Evolutionary conservation across 495 filamentous ascomycete genomes (phyloP).

Genomic region (Echria macrotheca): DNA sequence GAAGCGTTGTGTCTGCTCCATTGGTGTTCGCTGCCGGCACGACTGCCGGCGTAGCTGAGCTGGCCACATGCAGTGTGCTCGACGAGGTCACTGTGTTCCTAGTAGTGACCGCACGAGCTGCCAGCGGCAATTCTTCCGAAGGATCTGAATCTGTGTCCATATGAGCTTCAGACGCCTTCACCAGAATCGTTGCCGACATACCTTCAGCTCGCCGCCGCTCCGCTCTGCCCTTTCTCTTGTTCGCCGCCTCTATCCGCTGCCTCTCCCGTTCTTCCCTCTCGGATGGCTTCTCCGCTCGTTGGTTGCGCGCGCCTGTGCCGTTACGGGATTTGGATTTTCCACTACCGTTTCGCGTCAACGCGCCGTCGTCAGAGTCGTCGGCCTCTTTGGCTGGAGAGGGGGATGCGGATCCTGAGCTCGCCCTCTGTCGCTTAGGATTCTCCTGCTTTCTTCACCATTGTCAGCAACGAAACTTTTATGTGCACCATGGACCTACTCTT

Average conservation of each 20-base stretch:
- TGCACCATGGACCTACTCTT: conserved; percentile 62
- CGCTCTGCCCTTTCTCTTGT: conserved; percentile 67
- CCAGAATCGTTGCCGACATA: conserved; percentile 36
- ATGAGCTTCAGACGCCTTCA: conserved; percentile 29
- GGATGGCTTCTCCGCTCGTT: conserved; percentile 59
- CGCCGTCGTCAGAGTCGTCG: conserved; percentile 70
- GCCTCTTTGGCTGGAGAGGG: conserved; percentile 40
- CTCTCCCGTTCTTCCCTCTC: conserved; percentile 66
- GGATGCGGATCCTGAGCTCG: conserved; percentile 64
- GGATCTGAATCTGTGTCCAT: conserved; percentile 51
- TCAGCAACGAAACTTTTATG: conserved; percentile 12
- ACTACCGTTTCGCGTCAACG: conserved; percentile 41
- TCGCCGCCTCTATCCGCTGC: conserved; percentile 62
- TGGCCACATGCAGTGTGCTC: conserved; percentile 7
- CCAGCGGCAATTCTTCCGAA: conserved; percentile 51
- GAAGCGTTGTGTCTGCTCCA: no score
- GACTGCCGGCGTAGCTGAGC: conserved; percentile 17
- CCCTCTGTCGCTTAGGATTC: conserved; percentile 62
- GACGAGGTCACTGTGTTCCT: conserved; percentile 17
- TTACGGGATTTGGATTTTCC: conserved; percentile 58
- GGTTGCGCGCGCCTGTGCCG: conserved; percentile 54
- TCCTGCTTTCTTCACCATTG: conserved; percentile 40
- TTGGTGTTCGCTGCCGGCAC: conserved; percentile 7
- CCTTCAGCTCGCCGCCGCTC: conserved; percentile 72
- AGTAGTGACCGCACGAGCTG: conserved; percentile 33